Conservation (phyloP, 805 yeast species). For the Pichia scutulata region DNA sequence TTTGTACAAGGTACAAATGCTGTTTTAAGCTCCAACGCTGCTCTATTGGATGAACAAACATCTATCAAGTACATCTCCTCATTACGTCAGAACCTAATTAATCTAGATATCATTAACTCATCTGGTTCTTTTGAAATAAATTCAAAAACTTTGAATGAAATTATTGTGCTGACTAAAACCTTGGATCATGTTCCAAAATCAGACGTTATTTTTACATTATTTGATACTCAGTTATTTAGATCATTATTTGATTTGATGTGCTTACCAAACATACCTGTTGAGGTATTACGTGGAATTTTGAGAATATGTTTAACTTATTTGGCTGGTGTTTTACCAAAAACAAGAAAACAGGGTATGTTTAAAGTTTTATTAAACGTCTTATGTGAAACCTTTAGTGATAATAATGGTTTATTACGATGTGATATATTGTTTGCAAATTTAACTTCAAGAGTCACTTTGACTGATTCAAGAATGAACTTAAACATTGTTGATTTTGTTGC, state of each 20-base stretch:
- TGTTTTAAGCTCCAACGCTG: background rate
- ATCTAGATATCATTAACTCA: no score
- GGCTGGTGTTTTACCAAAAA: slow-evolving; percentile 36
- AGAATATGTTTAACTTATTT: slow-evolving; percentile 31
- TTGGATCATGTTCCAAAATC: slow-evolving; percentile 38
- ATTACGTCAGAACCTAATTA: slow-evolving; percentile 5
- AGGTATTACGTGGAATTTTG: slow-evolving; percentile 19
- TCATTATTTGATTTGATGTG: slow-evolving; percentile 19
- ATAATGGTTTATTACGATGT: slow-evolving; percentile 25
- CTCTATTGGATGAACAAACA: slow-evolving; percentile 17
- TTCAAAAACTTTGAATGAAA: slow-evolving; percentile 41
- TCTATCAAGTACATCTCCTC: slow-evolving; percentile 18
- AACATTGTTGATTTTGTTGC: slow-evolving; percentile 39
- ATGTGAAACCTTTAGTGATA: slow-evolving; percentile 19
- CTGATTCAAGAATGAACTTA: slow-evolving; percentile 37
- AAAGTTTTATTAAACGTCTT: slow-evolving; percentile 17
- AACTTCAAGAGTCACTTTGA: slow-evolving; percentile 34
- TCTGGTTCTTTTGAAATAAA: background rate
- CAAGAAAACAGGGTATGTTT: slow-evolving; percentile 25
- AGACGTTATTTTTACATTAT: slow-evolving; percentile 14
- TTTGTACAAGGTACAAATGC: background rate
- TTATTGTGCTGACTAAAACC: slow-evolving; percentile 46
- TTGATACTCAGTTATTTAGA: slow-evolving; percentile 21
- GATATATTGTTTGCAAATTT: slow-evolving; percentile 32
- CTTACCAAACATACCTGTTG: slow-evolving; percentile 15